These are phyloP conservation scores for Aspergillus luchuensis DNA, from an alignment of 2,329 filamentous ascomycete genomes.

Conservation along the genomic window DNA sequence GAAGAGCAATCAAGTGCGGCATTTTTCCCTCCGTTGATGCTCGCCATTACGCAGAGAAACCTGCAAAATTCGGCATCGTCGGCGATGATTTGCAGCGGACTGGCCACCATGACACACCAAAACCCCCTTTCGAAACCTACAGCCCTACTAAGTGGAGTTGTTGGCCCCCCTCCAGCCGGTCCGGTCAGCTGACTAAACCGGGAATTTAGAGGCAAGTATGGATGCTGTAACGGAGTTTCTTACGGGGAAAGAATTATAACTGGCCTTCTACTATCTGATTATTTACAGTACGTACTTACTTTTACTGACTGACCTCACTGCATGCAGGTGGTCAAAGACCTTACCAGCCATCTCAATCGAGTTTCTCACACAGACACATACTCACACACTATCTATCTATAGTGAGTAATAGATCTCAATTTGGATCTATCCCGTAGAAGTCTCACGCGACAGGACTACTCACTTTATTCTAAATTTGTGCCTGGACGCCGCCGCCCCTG, in stretches of 20 bases:
- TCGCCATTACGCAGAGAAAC: constrained; percentile 24
- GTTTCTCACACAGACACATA: background rate
- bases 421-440: background rate
- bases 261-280: too few relatives aligned
- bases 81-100: constrained; percentile 27
- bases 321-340: background rate
- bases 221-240: background rate
- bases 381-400: background rate
- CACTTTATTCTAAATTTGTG: background rate
- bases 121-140: constrained; percentile 20
- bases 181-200: constrained; percentile 24
- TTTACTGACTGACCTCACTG: background rate
- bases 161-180: constrained; percentile 6
- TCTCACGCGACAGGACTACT: background rate
- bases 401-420: background rate
- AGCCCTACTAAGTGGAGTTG: constrained; percentile 27
- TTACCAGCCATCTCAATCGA: background rate
- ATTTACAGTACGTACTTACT: background rate
- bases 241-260: background rate
- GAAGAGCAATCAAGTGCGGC: constrained; percentile 20
- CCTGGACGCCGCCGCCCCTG: background rate
- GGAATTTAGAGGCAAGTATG: background rate
- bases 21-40: constrained; percentile 17
- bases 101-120: constrained; percentile 30
- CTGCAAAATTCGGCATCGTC: constrained; percentile 16